Conservation (phyloP, 163 green algal genomes). For the Scenedesmus sp. region DNA sequence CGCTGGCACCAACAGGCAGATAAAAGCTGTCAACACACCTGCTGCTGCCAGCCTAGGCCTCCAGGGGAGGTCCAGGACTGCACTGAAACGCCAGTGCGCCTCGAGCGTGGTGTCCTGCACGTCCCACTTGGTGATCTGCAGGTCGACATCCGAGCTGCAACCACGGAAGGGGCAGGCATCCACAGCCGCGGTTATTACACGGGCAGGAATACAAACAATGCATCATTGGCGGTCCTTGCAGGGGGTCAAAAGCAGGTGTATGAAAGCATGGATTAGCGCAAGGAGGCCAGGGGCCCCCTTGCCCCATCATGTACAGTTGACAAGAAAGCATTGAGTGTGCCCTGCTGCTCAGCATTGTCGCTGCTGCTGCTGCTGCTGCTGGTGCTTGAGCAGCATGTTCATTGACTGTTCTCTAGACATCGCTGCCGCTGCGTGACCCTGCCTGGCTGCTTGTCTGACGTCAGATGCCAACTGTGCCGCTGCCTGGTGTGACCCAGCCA, state of each 20-base stretch:
- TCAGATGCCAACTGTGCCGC: neutral
- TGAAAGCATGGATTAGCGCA: neutral
- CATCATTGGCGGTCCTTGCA: neutral
- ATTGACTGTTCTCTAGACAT: too few species aligned
- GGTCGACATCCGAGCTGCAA: conserved; percentile 72
- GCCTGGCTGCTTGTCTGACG: neutral
- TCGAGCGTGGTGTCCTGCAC: conserved; percentile 63
- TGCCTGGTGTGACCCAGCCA: neutral
- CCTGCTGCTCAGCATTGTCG: neutral
- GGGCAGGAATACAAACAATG: too few species aligned
- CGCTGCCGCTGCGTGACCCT: too few species aligned
- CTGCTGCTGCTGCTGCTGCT: neutral
- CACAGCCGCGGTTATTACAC: too few species aligned
- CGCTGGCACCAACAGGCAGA: neutral
- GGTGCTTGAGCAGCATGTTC: neutral
- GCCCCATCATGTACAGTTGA: neutral
- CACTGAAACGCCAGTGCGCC: conserved; percentile 84
- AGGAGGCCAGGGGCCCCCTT: neutral
- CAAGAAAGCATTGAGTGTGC: neutral
- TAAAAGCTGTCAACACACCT: conserved; percentile 15
- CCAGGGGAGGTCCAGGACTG: conserved; percentile 86
- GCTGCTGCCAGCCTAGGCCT: conserved; percentile 80
- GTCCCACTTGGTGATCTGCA: conserved; percentile 76
- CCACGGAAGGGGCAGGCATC: neutral
- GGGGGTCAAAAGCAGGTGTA: neutral